Conservation (phyloP, 2,329 filamentous ascomycete species). For the Neoscytalidium dimidiatum region DNA sequence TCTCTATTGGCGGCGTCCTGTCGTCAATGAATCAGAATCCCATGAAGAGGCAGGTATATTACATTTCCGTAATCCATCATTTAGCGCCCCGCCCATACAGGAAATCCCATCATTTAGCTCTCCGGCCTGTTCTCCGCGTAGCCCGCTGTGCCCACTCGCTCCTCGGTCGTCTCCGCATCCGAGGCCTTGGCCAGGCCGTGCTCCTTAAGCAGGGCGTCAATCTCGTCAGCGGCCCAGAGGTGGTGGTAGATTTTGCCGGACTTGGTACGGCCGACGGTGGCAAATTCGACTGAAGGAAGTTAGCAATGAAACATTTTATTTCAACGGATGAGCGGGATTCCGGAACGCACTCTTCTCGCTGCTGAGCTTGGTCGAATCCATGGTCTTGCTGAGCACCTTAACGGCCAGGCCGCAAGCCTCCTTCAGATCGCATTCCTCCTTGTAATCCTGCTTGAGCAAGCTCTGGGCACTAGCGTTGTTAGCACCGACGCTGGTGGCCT, state of each 20-base stretch:
- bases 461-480: slow-evolving; percentile 98
- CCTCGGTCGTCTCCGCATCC: slow-evolving; percentile 33
- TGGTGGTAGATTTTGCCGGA: slow-evolving; percentile 98
- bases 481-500: slow-evolving; percentile 94
- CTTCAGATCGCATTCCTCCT: slow-evolving; percentile 94
- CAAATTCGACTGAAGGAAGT: slow-evolving; percentile 78
- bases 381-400: slow-evolving; percentile 99
- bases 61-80: slow-evolving; percentile 11
- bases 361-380: slow-evolving; percentile 98
- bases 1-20: slow-evolving; percentile 4
- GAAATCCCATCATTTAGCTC: slow-evolving; percentile 18
- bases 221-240: slow-evolving; percentile 95
- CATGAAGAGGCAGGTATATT: slow-evolving; percentile 19
- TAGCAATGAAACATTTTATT: neutral
- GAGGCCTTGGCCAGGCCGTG: slow-evolving; percentile 80
- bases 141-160: slow-evolving; percentile 22
- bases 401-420: slow-evolving; percentile 97
- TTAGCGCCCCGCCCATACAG: neutral
- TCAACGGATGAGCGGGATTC: neutral
- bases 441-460: slow-evolving; percentile 98
- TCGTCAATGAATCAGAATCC: neutral
- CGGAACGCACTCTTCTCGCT: slow-evolving; percentile 89
- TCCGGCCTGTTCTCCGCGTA: slow-evolving; percentile 25
- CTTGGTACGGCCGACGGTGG: slow-evolving; percentile 93
- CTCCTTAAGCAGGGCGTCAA: slow-evolving; percentile 89